These are phyloP conservation scores for Pythium phragmitis DNA, from an alignment of 352 stramenopile genomes.

Conservation along the genomic window DNA sequence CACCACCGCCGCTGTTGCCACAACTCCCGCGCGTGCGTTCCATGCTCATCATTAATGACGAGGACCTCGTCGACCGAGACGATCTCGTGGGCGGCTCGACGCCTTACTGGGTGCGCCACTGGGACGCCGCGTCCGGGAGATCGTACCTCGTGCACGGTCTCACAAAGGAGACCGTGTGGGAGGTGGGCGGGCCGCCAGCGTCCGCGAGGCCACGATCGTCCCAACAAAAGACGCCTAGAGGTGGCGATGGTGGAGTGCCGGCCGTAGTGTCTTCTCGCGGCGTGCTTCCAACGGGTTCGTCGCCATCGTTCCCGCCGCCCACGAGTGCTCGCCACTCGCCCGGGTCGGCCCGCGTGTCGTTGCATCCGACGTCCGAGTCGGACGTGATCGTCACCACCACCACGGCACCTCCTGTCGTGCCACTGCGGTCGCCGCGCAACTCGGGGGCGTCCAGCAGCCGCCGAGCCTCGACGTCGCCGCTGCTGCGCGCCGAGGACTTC, in stretches of 20 bases:
- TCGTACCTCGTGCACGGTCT: slow-evolving; percentile 71
- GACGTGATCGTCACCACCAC: slow-evolving; percentile 35
- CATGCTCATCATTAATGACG: slow-evolving; percentile 27
- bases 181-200: slow-evolving; percentile 31
- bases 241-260: not conserved
- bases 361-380: slow-evolving; percentile 34
- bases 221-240: not conserved
- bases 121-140: slow-evolving; percentile 44
- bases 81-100: slow-evolving; percentile 7
- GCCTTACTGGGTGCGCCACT: slow-evolving; percentile 59
- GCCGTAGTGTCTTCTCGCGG: not conserved
- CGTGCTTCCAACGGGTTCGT: not conserved
- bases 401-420: not conserved
- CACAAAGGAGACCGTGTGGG: slow-evolving; percentile 69
- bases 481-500: slow-evolving; percentile 36
- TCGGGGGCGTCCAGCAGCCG: slow-evolving; percentile 8
- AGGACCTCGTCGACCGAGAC: slow-evolving; percentile 13
- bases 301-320: slow-evolving; percentile 9
- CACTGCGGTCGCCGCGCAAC: not conserved
- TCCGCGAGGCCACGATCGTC: not conserved
- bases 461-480: slow-evolving; percentile 3
- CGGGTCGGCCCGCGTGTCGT: slow-evolving; percentile 14
- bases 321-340: not conserved
- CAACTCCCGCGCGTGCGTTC: slow-evolving; percentile 17
- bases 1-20: not conserved